Conservation (phyloP, 306 rosid species). For the Ceratonia siliqua region DNA sequence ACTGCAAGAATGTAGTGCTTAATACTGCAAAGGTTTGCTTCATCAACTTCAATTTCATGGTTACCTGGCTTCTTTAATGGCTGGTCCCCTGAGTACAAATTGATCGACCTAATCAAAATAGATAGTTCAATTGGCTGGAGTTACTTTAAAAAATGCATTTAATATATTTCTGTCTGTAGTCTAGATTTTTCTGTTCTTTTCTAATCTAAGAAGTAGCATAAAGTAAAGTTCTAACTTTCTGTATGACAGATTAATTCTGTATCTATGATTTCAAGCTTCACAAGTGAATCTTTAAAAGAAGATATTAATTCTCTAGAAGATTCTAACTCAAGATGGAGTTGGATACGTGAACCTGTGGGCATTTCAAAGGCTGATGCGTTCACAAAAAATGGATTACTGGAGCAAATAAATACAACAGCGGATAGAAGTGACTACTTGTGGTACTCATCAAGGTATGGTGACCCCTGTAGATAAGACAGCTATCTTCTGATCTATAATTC, state of each 20-base stretch:
- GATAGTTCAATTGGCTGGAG: neutral
- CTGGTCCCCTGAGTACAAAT: neutral
- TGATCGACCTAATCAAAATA: neutral
- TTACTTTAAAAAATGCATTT: neutral
- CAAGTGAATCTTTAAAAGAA: constrained; percentile 48
- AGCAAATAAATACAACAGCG: constrained; percentile 91
- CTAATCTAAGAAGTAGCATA: constrained; percentile 1
- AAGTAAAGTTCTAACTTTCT: constrained; percentile 15
- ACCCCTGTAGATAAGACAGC: constrained; percentile 9
- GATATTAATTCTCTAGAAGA: constrained; percentile 54
- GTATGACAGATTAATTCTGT: constrained; percentile 73
- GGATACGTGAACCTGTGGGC: constrained; percentile 85
- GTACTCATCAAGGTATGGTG: constrained; percentile 80
- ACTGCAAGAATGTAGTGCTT: constrained; percentile 85
- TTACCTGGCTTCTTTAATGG: neutral
- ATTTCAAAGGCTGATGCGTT: constrained; percentile 77
- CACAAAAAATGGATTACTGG: constrained; percentile 66
- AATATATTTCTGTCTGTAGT: neutral
- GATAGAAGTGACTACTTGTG: constrained; percentile 91
- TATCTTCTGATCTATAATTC: constrained; percentile 27
- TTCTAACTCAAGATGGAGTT: constrained; percentile 70
- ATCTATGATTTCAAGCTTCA: constrained; percentile 60
- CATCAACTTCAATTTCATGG: constrained; percentile 9
- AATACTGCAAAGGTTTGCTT: constrained; percentile 92
- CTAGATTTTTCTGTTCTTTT: constrained; percentile 15